These are phyloP conservation scores for Acer negundo DNA, from an alignment of 345 rosid genomes.

Conservation along the genomic window DNA sequence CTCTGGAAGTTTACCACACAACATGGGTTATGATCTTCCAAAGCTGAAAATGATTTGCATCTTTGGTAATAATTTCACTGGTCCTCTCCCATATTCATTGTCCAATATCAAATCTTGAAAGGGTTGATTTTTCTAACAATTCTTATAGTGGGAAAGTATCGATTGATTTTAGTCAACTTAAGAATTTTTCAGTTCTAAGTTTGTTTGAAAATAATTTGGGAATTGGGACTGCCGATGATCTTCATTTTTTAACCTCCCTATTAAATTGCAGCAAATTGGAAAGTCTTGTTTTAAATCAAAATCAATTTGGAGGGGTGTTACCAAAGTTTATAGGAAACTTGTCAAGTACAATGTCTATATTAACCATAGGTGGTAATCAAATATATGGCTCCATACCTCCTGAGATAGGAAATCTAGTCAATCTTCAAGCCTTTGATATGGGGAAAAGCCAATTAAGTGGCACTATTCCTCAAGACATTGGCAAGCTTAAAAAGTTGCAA, in stretches of 20 bases:
- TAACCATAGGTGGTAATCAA: not conserved
- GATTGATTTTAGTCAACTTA: not conserved
- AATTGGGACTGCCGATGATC: not conserved
- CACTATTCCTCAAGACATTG: not conserved
- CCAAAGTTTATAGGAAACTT: slow-evolving; percentile 11
- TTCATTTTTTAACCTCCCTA: slow-evolving; percentile 18
- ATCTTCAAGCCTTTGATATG: not conserved
- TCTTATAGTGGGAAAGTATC: slow-evolving; percentile 8
- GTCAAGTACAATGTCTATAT: fast-evolving
- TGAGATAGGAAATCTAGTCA: slow-evolving; percentile 25
- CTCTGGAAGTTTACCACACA: slow-evolving; percentile 10
- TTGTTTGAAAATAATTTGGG: not conserved
- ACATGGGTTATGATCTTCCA: slow-evolving; percentile 20
- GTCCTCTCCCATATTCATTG: slow-evolving; percentile 23
- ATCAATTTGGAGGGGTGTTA: slow-evolving; percentile 19
- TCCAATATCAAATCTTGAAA: slow-evolving; percentile 16
- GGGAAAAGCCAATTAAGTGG: slow-evolving; percentile 9
- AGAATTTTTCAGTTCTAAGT: not conserved
- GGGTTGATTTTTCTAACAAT: fast-evolving
- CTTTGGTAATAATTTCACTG: not conserved
- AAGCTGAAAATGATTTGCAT: not conserved
- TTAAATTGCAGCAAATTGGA: slow-evolving; percentile 8
- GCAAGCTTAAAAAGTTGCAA: not conserved
- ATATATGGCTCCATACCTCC: slow-evolving; percentile 3
- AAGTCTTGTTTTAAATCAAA: fast-evolving